These are phyloP conservation scores for Trichoderma hamatum DNA, from an alignment of 2,329 filamentous ascomycete species.

Conservation along the genomic window DNA sequence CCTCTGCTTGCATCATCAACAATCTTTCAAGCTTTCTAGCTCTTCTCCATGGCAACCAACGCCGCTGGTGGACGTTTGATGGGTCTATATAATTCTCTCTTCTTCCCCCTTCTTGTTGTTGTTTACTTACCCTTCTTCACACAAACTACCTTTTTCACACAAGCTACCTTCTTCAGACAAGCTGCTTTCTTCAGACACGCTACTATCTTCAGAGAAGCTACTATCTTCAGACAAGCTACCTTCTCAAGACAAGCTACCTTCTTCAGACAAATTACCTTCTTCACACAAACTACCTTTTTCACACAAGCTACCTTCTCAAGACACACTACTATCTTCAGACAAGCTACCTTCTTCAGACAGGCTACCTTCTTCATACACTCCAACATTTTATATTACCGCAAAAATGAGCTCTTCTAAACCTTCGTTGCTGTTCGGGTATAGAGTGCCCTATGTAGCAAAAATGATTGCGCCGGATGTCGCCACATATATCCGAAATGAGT, in stretches of 20 bases:
- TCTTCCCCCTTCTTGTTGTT: not conserved
- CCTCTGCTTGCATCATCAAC: not conserved
- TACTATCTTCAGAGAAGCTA: too few relatives aligned
- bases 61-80: not conserved
- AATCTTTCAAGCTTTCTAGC: not conserved
- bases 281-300: too few relatives aligned
- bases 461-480: conserved; percentile 33
- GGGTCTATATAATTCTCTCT: not conserved
- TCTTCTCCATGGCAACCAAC: not conserved
- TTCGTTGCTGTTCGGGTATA: too few relatives aligned
- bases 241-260: too few relatives aligned
- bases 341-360: too few relatives aligned
- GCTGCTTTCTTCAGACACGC: too few relatives aligned
- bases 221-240: not conserved
- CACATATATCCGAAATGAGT: conserved; percentile 31
- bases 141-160: not conserved
- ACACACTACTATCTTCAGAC: not conserved
- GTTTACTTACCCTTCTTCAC: not conserved
- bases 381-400: not conserved
- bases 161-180: too few relatives aligned
- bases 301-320: not conserved
- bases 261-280: too few relatives aligned
- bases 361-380: not conserved
- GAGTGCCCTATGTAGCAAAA: too few relatives aligned
- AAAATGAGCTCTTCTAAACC: too few relatives aligned